Evolutionary conservation across 495 filamentous ascomycete species (phyloP).

Genomic region (Penicillium daleae): DNA sequence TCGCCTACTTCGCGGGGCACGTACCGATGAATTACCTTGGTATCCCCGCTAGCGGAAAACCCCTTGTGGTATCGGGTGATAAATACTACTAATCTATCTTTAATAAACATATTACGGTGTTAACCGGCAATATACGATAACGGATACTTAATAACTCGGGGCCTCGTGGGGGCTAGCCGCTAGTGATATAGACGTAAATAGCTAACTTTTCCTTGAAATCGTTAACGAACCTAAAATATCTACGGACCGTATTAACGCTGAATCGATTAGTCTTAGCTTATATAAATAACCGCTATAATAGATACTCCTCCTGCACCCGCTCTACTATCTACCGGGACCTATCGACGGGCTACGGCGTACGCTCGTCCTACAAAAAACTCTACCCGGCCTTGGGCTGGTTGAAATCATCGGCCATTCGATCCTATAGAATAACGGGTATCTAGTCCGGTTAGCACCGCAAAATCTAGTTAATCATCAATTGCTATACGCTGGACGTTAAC

Average conservation of each 20-base stretch:
- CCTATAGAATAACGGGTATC: constrained; percentile 12
- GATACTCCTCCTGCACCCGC: constrained; percentile 5
- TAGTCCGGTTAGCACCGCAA: neutral
- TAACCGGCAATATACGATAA: constrained; percentile 14
- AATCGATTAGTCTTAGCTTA: neutral
- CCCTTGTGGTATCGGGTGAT: constrained; percentile 21
- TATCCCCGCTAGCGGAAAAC: constrained; percentile 13
- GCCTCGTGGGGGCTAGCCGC: constrained; percentile 29
- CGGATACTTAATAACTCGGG: constrained; percentile 34
- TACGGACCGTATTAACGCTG: neutral
- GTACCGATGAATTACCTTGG: constrained; percentile 21
- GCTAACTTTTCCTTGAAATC: constrained; percentile 29
- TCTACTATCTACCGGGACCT: constrained; percentile 17
- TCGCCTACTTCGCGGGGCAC: constrained; percentile 4
- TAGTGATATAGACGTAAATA: constrained; percentile 27
- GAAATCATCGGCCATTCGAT: constrained; percentile 9
- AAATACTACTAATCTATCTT: constrained; percentile 13
- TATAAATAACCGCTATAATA: constrained; percentile 9
- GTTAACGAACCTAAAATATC: constrained; percentile 1
- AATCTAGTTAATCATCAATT: no score
- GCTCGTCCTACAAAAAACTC: constrained; percentile 21
- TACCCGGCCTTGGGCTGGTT: constrained; percentile 10
- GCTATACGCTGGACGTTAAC: no score
- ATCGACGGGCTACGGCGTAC: constrained; percentile 5
- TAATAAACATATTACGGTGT: constrained; percentile 21